phyloP scores from a whole-genome alignment of 208 protist genomes.

The Leishmania amazonensis region DNA sequence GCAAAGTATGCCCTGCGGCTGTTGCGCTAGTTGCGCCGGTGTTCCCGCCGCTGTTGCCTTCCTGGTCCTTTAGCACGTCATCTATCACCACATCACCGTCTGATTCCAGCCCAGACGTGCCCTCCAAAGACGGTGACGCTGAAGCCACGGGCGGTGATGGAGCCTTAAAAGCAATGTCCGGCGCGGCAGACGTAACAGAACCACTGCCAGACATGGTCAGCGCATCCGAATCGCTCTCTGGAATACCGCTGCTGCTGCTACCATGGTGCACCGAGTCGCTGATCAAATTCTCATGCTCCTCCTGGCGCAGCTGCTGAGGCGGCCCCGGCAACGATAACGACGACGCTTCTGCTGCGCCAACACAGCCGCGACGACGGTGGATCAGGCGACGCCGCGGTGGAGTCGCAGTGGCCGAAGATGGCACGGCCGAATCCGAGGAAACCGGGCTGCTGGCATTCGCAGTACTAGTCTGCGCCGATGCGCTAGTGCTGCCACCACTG shows the following conservation, averaged over 20 bases:
- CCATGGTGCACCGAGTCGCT: background rate
- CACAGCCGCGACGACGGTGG: slow-evolving; percentile 13
- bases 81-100: slow-evolving; percentile 1
- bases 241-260: background rate
- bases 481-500: background rate
- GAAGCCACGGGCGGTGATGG: background rate
- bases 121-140: background rate
- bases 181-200: background rate
- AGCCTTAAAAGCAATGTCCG: background rate
- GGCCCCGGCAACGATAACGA: background rate
- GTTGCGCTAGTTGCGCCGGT: background rate
- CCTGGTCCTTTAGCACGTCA: background rate
- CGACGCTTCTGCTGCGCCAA: background rate
- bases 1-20: background rate
- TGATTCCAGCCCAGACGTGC: background rate
- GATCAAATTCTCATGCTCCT: background rate
- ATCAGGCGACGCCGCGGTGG: slow-evolving; percentile 7
- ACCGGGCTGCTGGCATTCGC: background rate
- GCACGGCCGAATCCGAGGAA: background rate
- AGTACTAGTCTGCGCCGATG: background rate
- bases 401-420: background rate
- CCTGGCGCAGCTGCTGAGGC: background rate
- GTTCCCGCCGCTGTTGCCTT: background rate
- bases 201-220: background rate
- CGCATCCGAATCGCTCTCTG: background rate